Evolutionary conservation across 2,329 filamentous ascomycete species (phyloP).

Genomic region (Aulographum hederae): DNA sequence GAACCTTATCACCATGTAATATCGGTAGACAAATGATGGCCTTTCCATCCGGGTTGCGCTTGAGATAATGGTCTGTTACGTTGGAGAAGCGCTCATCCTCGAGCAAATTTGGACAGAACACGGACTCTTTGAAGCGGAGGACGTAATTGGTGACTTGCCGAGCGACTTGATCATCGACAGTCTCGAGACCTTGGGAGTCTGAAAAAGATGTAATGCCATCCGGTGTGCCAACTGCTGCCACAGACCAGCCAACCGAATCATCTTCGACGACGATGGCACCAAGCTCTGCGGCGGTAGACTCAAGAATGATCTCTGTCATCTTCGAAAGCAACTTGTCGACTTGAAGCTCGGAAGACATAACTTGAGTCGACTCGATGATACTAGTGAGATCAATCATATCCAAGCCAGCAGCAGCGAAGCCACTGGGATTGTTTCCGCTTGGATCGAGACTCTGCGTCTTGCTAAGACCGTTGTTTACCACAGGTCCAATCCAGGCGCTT

Average conservation of each 20-base stretch:
- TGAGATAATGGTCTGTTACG: slow-evolving; percentile 49
- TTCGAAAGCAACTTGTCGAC: slow-evolving; percentile 61
- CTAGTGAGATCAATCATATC: slow-evolving; percentile 72
- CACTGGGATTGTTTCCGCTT: too few relatives aligned
- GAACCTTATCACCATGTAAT: slow-evolving; percentile 48
- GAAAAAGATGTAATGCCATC: slow-evolving; percentile 53
- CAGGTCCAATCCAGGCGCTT: slow-evolving; percentile 26
- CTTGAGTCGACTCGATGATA: slow-evolving; percentile 61
- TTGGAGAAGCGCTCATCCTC: slow-evolving; percentile 65
- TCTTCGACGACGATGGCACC: slow-evolving; percentile 61
- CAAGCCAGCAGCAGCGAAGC: slow-evolving; percentile 45
- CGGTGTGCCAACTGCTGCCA: slow-evolving; percentile 56
- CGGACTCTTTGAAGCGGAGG: slow-evolving; percentile 55
- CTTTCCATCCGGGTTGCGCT: slow-evolving; percentile 49
- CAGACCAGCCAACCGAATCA: slow-evolving; percentile 45
- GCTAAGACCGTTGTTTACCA: too few relatives aligned
- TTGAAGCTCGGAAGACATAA: slow-evolving; percentile 61
- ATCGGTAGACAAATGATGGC: slow-evolving; percentile 70
- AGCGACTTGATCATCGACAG: slow-evolving; percentile 47
- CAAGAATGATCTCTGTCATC: slow-evolving; percentile 65
- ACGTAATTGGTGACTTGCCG: slow-evolving; percentile 63
- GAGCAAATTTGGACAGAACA: slow-evolving; percentile 56
- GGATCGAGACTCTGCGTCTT: slow-evolving; percentile 41
- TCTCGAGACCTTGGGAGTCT: slow-evolving; percentile 43
- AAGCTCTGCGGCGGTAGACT: slow-evolving; percentile 56